These are phyloP conservation scores for Blastobotrys mokoenaii DNA, from an alignment of 805 yeast genomes.

Conservation along the genomic window DNA sequence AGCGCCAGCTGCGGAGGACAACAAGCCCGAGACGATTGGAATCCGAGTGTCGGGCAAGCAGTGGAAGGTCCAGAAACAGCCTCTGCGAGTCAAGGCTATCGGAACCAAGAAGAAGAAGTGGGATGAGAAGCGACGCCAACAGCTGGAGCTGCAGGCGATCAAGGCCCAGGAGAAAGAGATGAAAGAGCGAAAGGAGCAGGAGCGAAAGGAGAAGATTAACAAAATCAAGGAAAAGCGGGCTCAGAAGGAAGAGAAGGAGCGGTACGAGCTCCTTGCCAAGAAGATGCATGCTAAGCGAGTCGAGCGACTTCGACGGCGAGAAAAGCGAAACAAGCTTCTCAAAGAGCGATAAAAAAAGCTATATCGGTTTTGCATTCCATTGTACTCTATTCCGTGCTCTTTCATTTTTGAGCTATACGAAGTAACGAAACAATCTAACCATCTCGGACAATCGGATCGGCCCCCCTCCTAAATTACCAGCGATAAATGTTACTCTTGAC, in stretches of 20 bases:
- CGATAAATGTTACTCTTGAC: no score
- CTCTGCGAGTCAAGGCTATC: conserved; percentile 24
- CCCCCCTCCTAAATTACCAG: no score
- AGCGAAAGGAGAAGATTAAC: conserved; percentile 37
- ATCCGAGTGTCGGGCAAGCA: conserved; percentile 28
- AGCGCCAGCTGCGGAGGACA: neutral
- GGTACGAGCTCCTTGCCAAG: conserved; percentile 72
- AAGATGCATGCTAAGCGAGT: conserved; percentile 90
- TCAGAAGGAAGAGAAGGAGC: conserved; percentile 78
- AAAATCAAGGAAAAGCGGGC: conserved; percentile 59
- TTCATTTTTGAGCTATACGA: neutral
- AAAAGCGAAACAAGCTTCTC: conserved; percentile 88
- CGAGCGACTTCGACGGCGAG: conserved; percentile 81
- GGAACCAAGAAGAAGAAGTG: conserved; percentile 54
- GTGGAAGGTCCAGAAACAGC: conserved; percentile 31
- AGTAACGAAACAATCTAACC: no score
- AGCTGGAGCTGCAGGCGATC: conserved; percentile 54
- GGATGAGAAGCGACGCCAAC: conserved; percentile 58
- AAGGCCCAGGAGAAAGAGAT: conserved; percentile 63
- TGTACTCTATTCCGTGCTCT: neutral
- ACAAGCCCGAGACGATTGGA: conserved; percentile 5
- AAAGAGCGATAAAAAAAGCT: conserved; percentile 58
- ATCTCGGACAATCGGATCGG: no score
- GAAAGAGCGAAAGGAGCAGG: conserved; percentile 68
- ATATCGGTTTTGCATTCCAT: neutral